Base-by-base conservation (phyloP, 768 basidiomycete species). In the Lanmaoa pseudosensibilis region DNA sequence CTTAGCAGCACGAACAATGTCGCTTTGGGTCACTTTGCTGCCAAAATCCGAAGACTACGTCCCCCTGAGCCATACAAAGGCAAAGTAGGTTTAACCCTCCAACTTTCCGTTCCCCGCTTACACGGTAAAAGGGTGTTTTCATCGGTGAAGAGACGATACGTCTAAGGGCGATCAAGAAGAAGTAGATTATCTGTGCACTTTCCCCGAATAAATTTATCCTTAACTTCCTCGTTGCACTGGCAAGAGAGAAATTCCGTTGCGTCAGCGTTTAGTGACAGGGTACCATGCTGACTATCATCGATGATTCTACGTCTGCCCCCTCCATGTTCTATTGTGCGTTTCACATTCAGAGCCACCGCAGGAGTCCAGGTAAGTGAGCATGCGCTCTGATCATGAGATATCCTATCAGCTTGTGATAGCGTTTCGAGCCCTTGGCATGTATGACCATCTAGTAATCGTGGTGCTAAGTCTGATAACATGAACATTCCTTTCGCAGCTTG, bases 51-150 rank as follows among this genome's bases (percentile, higher is more conserved):
- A 59, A 81, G 80, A 56, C 88, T 86, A 76, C 83, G 96, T 64
- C 88, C 87, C 63, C 96, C 96, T 21, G 96, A 99, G 69, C 95
- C 94, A 16, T 99, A 98, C 75, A 93, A 98, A 75, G 96, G 94
- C 69, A 98, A 98, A 83, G 94, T 96, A 67, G 50, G 89, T 74
- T 45, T 10, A 1, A 18, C 19, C 30, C n/a, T 3, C 23, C 45
- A 4, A 21, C 43, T 34, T 21, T 37, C 33, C 19, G 27, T 33
- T 47, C 44, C 37, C 43, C 23, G n/a, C 58, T 58, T 38, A 55
- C 27, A 43, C 54, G 45, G 47, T 55, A 21, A 18, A 60, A 98
- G 91, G 95, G 95, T 60, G 87, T 98, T 57, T 96, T 98, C 65
- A 83, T 98, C 51, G 94, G 92, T n/a, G 82, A 86, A 65, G 96